Percentiles rank a stretch among this genome's conserved stretches.
Conservation (phyloP, 148 eudicot species). For the Agrostemma githago region DNA sequence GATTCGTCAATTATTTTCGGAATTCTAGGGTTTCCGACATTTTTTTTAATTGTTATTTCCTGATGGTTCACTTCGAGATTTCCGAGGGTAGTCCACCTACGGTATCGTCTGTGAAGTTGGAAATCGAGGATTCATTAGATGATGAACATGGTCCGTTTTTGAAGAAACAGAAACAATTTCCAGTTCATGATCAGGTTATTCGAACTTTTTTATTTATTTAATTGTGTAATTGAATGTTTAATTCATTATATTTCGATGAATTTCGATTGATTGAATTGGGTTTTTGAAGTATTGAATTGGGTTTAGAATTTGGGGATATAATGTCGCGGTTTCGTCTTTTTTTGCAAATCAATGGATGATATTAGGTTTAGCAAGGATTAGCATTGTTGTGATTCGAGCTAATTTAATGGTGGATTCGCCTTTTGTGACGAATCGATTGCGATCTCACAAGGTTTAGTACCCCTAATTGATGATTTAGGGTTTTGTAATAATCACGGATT, state of each 20-base stretch:
- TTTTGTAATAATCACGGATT: no score
- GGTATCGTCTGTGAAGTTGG: conserved; percentile 33
- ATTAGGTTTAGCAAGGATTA: no score
- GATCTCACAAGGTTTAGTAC: neutral
- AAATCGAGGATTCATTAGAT: conserved; percentile 42
- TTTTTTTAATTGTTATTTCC: neutral
- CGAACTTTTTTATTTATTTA: neutral
- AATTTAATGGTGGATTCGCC: neutral
- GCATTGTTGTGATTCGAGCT: neutral
- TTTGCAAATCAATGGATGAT: no score
- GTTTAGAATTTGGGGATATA: no score
- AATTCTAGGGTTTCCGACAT: neutral
- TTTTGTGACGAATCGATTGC: neutral
- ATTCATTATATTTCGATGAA: neutral
- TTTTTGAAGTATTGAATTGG: neutral
- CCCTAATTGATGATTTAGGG: no score
- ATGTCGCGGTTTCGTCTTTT: no score
- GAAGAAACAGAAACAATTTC: conserved; percentile 37
- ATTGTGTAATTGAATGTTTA: no score
- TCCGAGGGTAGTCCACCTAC: conserved; percentile 20
- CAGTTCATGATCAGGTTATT: conserved; percentile 30
- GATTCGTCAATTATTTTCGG: conserved; percentile 7
- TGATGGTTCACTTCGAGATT: conserved; percentile 35
- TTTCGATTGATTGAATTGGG: neutral
- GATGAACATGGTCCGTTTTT: conserved; percentile 35